Percentiles rank a stretch among this genome's conserved stretches.
These are phyloP conservation scores for Pterocarpus macrocarpus DNA, from an alignment of 306 rosid species.

Conservation along the genomic window DNA sequence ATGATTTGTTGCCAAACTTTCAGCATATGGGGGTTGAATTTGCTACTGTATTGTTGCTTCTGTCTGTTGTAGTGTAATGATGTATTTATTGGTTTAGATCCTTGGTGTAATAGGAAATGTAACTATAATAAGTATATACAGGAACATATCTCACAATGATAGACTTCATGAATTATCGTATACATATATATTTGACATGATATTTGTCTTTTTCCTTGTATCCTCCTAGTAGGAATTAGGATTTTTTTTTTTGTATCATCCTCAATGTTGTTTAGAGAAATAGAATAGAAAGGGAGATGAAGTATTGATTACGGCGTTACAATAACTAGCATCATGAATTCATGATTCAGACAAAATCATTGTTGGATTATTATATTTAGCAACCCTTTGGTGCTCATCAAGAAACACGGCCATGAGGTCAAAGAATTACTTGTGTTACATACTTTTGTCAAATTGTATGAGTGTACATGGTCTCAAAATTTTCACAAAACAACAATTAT, in stretches of 20 bases:
- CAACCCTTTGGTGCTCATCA: slow-evolving; percentile 45
- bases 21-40: slow-evolving; percentile 41
- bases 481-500: slow-evolving; percentile 44
- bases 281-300: not conserved
- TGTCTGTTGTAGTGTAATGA: slow-evolving; percentile 34
- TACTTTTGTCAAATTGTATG: slow-evolving; percentile 22
- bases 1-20: slow-evolving; percentile 36
- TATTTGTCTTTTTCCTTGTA: not conserved
- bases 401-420: slow-evolving; percentile 25
- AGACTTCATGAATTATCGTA: not conserved
- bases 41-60: slow-evolving; percentile 41
- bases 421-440: slow-evolving; percentile 34
- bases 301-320: slow-evolving; percentile 21
- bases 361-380: slow-evolving; percentile 23
- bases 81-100: slow-evolving; percentile 28
- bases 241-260: not conserved
- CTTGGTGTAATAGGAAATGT: slow-evolving; percentile 28
- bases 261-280: slow-evolving; percentile 3
- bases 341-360: slow-evolving; percentile 30
- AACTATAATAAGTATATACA: slow-evolving; percentile 34
- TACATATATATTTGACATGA: not conserved
- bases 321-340: slow-evolving; percentile 12
- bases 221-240: not conserved
- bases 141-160: slow-evolving; percentile 14
- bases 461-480: slow-evolving; percentile 52